A percentile compares a stretch with the other conserved stretches of the same genome.
Evolutionary conservation across 1,284 basidiomycete genomes (phyloP).

Genomic region (Coniferiporia sulphurascens): DNA sequence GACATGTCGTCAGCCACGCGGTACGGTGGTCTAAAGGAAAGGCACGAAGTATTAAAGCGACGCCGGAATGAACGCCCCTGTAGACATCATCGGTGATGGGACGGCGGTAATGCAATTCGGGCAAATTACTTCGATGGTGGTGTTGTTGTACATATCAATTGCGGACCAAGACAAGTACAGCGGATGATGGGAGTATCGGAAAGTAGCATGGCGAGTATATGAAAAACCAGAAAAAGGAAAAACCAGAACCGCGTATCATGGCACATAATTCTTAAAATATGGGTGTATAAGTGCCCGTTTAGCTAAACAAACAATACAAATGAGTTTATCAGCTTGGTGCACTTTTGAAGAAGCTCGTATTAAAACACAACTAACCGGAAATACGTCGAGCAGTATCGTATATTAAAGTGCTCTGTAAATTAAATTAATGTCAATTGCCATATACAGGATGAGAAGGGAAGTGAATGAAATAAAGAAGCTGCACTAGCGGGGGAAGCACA

Average conservation of each 20-base stretch:
- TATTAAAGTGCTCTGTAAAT: constrained; percentile 66
- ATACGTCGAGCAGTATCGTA: constrained; percentile 95
- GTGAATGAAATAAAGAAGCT: neutral
- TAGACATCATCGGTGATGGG: neutral
- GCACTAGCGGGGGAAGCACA: neutral
- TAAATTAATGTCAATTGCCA: constrained; percentile 25
- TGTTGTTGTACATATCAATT: constrained; percentile 12
- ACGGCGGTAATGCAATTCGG: neutral
- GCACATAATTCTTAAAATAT: constrained; percentile 63
- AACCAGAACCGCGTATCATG: constrained; percentile 19
- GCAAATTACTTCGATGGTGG: neutral
- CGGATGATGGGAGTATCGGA: neutral
- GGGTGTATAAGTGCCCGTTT: constrained; percentile 83
- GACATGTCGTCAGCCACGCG: too few species aligned
- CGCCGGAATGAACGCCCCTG: too few species aligned
- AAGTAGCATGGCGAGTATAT: neutral
- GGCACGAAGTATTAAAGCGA: too few species aligned
- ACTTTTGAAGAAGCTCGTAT: neutral
- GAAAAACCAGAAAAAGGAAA: neutral
- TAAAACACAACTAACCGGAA: constrained; percentile 56
- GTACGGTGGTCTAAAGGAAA: too few species aligned
- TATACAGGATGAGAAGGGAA: neutral
- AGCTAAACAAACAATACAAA: constrained; percentile 40
- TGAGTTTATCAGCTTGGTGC: neutral
- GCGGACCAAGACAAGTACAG: neutral